Conservation (phyloP, 345 rosid species). For the Camelina neglecta region DNA sequence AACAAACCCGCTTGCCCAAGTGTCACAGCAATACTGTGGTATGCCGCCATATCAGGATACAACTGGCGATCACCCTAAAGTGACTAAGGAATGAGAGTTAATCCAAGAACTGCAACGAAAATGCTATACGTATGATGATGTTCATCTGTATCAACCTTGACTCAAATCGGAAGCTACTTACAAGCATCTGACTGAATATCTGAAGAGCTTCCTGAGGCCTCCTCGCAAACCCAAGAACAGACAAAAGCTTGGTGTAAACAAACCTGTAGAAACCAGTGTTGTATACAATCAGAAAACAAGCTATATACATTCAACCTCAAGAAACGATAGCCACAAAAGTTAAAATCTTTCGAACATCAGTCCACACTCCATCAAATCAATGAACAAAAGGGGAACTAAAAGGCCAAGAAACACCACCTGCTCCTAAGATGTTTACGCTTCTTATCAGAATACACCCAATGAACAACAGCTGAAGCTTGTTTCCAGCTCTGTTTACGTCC, state of each 20-base stretch:
- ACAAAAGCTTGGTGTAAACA: constrained; percentile 90
- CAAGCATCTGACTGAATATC: constrained; percentile 78
- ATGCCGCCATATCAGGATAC: constrained; percentile 95
- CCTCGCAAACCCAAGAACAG: constrained; percentile 75
- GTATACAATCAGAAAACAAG: neutral
- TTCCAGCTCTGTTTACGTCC: constrained; percentile 72
- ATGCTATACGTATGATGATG: neutral
- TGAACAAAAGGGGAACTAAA: neutral
- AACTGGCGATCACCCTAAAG: constrained; percentile 71
- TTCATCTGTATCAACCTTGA: neutral
- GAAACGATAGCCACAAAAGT: constrained; percentile 7
- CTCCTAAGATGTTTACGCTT: constrained; percentile 60
- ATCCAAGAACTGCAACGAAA: constrained; percentile 37
- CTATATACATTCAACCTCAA: neutral
- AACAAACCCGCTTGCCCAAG: constrained; percentile 89
- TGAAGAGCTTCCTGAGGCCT: constrained; percentile 76
- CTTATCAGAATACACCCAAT: constrained; percentile 76
- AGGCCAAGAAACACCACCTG: constrained; percentile 53
- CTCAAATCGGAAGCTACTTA: constrained; percentile 47
- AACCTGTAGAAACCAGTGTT: constrained; percentile 59
- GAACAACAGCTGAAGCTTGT: constrained; percentile 78
- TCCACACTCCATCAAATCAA: constrained; percentile 9
- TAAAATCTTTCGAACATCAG: neutral
- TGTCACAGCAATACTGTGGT: constrained; percentile 77
- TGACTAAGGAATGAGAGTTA: constrained; percentile 41